phyloP scores from a whole-genome alignment of 768 basidiomycete species.

The Pulveroboletus sp. region DNA sequence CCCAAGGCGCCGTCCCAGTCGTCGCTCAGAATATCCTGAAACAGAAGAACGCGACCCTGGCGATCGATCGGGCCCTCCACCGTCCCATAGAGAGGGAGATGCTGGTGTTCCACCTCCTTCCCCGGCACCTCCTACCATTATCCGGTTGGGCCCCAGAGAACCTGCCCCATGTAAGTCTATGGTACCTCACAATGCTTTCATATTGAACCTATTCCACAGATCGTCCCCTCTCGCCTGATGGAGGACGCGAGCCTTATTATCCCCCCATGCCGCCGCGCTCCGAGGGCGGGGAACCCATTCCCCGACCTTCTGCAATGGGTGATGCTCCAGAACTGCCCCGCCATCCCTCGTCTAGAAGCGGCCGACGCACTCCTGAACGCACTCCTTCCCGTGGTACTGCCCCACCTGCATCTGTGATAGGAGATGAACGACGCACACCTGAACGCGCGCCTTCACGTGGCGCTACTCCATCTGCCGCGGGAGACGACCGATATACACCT shows the following conservation, averaged over 20 bases:
- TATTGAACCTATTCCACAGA: conserved; percentile 17
- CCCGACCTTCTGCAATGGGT: not conserved
- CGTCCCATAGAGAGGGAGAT: conserved; percentile 15
- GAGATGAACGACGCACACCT: conserved; percentile 6
- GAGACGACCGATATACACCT: not conserved
- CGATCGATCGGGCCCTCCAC: conserved; percentile 10
- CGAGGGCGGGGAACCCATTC: not conserved
- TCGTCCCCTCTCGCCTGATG: conserved; percentile 11
- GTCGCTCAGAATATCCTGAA: conserved; percentile 12
- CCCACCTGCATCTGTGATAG: conserved; percentile 4
- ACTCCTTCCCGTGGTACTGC: conserved; percentile 12
- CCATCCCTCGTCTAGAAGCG: conserved; percentile 11
- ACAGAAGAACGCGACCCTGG: conserved; percentile 12
- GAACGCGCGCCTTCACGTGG: conserved; percentile 13
- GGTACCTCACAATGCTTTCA: not conserved
- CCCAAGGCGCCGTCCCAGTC: conserved; percentile 14
- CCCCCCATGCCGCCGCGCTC: conserved; percentile 8
- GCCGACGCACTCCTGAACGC: conserved; percentile 11
- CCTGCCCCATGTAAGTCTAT: conserved; percentile 15
- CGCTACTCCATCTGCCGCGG: not conserved
- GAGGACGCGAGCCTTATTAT: conserved; percentile 12
- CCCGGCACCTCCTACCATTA: conserved; percentile 28
- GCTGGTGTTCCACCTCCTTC: conserved; percentile 10
- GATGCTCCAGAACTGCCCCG: conserved; percentile 4
- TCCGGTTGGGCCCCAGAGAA: conserved; percentile 23